Conservation (phyloP, 805 yeast genomes). For the Maudiozyma bulderi region DNA sequence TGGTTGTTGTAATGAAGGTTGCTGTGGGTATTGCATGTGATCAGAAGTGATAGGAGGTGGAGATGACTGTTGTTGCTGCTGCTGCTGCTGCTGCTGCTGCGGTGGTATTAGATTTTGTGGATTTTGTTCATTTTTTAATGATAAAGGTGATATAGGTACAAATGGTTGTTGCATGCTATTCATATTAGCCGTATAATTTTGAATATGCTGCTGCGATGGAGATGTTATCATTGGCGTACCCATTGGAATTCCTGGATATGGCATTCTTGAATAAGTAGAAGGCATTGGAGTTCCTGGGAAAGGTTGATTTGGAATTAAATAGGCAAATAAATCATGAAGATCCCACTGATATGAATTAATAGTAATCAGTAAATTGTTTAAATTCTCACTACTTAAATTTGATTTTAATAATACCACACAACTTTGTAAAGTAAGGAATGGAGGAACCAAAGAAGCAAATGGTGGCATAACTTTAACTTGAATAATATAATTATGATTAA, state of each 20-base stretch:
- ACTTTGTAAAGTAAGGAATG: slow-evolving; percentile 26
- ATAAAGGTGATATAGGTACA: not conserved
- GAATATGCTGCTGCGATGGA: not conserved
- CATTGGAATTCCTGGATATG: not conserved
- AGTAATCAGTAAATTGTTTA: slow-evolving; percentile 19
- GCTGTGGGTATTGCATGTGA: too few relatives aligned
- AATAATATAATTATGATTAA: slow-evolving; percentile 23
- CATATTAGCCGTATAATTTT: not conserved
- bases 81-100: not conserved
- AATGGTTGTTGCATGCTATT: not conserved
- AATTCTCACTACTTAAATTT: slow-evolving; percentile 5
- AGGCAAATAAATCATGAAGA: slow-evolving; percentile 22
- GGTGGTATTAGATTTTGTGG: not conserved
- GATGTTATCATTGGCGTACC: not conserved
- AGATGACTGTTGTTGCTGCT: not conserved
- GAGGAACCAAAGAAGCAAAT: slow-evolving; percentile 26
- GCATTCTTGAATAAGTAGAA: not conserved
- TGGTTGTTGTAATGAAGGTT: not conserved
- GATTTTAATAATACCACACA: slow-evolving; percentile 18
- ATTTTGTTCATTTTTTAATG: too few relatives aligned
- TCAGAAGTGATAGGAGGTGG: too few relatives aligned
- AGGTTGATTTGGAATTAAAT: slow-evolving; percentile 13
- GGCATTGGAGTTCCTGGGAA: not conserved
- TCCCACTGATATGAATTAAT: slow-evolving; percentile 28
- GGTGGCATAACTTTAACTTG: slow-evolving; percentile 26